Evolutionary conservation across 2,329 filamentous ascomycete genomes (phyloP), one percentile per base, ranked within the genome.

Genomic region (Aspergillus fructus): DNA sequence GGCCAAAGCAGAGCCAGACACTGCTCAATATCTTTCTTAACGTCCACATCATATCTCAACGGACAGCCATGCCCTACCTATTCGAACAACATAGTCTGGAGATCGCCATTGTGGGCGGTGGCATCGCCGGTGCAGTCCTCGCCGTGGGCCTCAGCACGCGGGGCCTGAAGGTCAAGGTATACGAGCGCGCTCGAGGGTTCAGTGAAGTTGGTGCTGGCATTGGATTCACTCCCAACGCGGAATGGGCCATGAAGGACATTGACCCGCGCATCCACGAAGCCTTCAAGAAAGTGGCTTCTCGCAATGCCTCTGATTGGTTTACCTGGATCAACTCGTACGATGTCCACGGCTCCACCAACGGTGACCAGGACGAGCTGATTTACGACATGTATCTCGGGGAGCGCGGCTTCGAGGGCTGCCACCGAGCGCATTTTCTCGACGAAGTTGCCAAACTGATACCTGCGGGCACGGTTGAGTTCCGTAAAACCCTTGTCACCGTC

Each of bases 61-160:
- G 19, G 4, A 6, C 23, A 24, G 7, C 23, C 23, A 24, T 24
- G 23, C 23, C 23, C 5, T 24, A 24, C 23, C 23, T 24, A 24
- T 24, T 24, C 23, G 5, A 24, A 24, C 23, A 24, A 24, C 23
- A 3, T 24, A 24, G 23, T 2, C 23, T 24, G 7, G 11, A 21
- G 5, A 43, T 64, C 54, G 40, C 60, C 46, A 54, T 43, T 21
- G 27, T 60, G 27, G 40, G 60, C 41, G 43, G 56, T 46, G 49
- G 49, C 8, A 59, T 64, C 52, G 51, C 60, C 51, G 40, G 45
- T 17, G 5, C 53, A 33, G 30, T 59, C 21, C 11, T 55, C 13
- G 55, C 56, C n/a, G 33, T 53, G 12, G 56, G 56, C 5, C 56
- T 59, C 23, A 24, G 49, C n/a, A 12, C 45, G n/a, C 41, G 56